Percentiles rank a stretch among this genome's conserved stretches.
Evolutionary conservation across 345 rosid genomes (phyloP).

Genomic region (Pugionium cornutum): DNA sequence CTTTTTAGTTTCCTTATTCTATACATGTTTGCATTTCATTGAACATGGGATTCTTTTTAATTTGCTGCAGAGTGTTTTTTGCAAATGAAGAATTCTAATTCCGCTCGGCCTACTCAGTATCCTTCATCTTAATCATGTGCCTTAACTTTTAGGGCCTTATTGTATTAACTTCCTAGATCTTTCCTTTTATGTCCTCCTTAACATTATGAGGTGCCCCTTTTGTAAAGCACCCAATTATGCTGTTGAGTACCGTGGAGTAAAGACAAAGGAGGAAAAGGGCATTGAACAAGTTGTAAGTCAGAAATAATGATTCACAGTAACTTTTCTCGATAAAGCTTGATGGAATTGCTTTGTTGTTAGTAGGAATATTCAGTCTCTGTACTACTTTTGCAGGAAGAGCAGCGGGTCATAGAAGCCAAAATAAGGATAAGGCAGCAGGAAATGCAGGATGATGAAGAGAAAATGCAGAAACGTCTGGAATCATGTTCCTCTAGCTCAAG

Average conservation of each 20-base stretch:
- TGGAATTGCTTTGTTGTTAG: not conserved
- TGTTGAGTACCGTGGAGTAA: conserved; percentile 91
- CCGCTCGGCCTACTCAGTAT: conserved; percentile 96
- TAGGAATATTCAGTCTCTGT: not conserved
- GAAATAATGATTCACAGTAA: conserved; percentile 11
- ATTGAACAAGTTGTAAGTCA: conserved; percentile 88
- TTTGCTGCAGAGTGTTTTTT: conserved; percentile 85
- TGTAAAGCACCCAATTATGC: conserved; percentile 96
- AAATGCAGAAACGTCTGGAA: conserved; percentile 74
- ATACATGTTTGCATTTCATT: conserved; percentile 23
- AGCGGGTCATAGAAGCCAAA: conserved; percentile 94
- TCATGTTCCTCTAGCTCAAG: conserved; percentile 60
- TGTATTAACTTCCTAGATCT: not conserved
- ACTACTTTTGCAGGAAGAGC: conserved; percentile 71
- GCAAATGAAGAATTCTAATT: conserved; percentile 97
- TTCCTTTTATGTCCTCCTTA: conserved; percentile 48
- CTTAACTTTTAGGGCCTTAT: conserved; percentile 2
- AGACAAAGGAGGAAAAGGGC: conserved; percentile 95
- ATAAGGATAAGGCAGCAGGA: conserved; percentile 86
- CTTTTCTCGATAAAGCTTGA: conserved; percentile 1
- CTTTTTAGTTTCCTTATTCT: not conserved
- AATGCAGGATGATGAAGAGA: conserved; percentile 85
- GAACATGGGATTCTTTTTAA: not conserved
- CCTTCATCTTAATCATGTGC: conserved; percentile 45
- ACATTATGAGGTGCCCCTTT: conserved; percentile 86